Conservation (phyloP, 2,329 filamentous ascomycete genomes). For the Aureobasidium subglaciale region DNA sequence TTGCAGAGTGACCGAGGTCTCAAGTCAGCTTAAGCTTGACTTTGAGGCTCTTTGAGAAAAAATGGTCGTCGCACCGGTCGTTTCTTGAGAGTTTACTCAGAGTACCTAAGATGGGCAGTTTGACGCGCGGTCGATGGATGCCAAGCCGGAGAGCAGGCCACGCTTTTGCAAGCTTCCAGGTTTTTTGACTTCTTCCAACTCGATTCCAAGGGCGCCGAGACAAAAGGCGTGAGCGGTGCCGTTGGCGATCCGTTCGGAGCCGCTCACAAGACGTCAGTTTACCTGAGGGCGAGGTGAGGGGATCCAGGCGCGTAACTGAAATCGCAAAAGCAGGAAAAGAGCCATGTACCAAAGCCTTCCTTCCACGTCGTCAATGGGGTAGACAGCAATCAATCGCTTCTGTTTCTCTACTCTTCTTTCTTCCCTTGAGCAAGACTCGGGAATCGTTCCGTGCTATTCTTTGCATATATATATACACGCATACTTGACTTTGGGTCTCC, state of each 20-base stretch:
- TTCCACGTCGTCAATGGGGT: background rate
- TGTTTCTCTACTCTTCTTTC: background rate
- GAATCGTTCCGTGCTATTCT: background rate
- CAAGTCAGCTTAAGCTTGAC: background rate
- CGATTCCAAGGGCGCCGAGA: background rate
- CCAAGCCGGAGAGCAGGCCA: background rate
- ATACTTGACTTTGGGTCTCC: background rate
- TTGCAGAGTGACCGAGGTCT: no score
- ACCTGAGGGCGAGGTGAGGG: background rate
- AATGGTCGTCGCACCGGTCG: no score
- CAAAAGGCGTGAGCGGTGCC: background rate
- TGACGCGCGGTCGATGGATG: background rate
- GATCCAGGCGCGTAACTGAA: background rate
- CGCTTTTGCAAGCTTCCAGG: background rate
- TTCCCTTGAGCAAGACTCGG: slow-evolving; percentile 12
- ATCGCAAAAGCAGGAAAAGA: slow-evolving; percentile 5
- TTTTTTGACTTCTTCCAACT: background rate
- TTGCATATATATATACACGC: background rate
- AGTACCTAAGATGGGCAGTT: background rate
- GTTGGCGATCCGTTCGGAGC: background rate
- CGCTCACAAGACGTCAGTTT: background rate
- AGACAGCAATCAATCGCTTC: background rate
- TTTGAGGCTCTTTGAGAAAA: background rate
- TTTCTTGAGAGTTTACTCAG: no score
- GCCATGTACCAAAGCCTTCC: background rate